Evolutionary conservation across 352 stramenopile species (phyloP).

Genomic region (Pythium rishiriense): DNA sequence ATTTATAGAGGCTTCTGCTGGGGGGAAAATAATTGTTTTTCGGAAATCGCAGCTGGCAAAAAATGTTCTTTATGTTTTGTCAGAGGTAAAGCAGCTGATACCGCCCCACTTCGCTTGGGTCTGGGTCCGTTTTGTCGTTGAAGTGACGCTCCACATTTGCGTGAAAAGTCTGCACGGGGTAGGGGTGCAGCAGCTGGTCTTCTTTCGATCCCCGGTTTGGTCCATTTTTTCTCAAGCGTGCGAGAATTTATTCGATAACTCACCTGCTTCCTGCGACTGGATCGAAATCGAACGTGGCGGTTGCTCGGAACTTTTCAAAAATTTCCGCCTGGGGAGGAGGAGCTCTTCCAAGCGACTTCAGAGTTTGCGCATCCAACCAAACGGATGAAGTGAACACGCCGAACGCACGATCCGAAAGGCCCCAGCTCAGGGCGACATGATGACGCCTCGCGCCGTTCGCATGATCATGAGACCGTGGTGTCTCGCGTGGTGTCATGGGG

Average conservation of each 20-base stretch:
- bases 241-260: constrained; percentile 14
- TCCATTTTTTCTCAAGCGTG: constrained; percentile 16
- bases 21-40: too few species aligned
- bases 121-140: constrained; percentile 14
- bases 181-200: constrained; percentile 3
- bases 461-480: neutral
- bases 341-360: neutral
- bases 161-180: neutral
- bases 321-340: neutral
- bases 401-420: neutral
- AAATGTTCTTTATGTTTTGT: neutral
- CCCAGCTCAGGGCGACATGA: neutral
- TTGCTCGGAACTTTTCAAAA: neutral
- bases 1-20: neutral
- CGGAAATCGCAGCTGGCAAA: constrained; percentile 4
- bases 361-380: constrained; percentile 13
- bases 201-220: constrained; percentile 7
- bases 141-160: constrained; percentile 17
- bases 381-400: neutral
- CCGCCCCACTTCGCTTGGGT: constrained; percentile 1
- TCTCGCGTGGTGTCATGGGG: neutral
- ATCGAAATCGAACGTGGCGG: constrained; percentile 1
- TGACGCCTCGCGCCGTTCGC: neutral
- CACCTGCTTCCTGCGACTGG: constrained; percentile 11
- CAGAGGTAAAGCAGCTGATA: neutral